These are phyloP conservation scores for Tylopilus vinaceipallidus DNA, from an alignment of 768 basidiomycete species.

Conservation along the genomic window DNA sequence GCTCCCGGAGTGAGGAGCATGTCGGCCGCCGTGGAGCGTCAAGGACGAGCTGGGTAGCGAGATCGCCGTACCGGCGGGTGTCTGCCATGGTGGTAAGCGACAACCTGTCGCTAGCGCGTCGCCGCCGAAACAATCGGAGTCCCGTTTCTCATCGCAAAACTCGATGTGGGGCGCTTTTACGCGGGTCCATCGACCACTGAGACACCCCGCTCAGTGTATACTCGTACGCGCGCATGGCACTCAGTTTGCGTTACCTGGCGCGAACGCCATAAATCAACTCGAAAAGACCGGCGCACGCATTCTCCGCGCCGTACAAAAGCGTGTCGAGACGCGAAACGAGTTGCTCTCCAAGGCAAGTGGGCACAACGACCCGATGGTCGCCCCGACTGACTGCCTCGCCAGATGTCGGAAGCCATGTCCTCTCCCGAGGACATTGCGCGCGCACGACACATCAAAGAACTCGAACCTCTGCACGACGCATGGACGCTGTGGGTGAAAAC, in stretches of 20 bases:
- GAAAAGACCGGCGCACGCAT: slow-evolving; percentile 49
- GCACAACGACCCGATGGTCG: too few species aligned
- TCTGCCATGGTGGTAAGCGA: slow-evolving; percentile 45
- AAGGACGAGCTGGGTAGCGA: slow-evolving; percentile 81
- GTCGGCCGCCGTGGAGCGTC: slow-evolving; percentile 87
- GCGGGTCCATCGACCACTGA: slow-evolving; percentile 15
- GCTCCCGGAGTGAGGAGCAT: slow-evolving; percentile 87
- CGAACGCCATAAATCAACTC: slow-evolving; percentile 24
- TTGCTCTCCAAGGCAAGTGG: slow-evolving; percentile 45
- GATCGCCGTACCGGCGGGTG: slow-evolving; percentile 82
- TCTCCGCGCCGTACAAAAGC: slow-evolving; percentile 51
- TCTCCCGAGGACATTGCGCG: slow-evolving; percentile 55
- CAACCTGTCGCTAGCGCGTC: too few species aligned
- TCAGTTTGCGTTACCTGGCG: slow-evolving; percentile 10
- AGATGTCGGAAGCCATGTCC: slow-evolving; percentile 56
- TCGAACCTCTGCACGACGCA: slow-evolving; percentile 62
- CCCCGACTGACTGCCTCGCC: too few species aligned
- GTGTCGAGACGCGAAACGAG: slow-evolving; percentile 48
- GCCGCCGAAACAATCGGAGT: too few species aligned
- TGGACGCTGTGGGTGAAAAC: slow-evolving; percentile 66
- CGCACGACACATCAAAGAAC: slow-evolving; percentile 63
- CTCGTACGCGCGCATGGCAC: slow-evolving; percentile 8
- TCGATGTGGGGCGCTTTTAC: slow-evolving; percentile 12
- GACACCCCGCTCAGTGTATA: slow-evolving; percentile 9
- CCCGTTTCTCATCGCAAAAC: too few species aligned